Evolutionary conservation across 805 yeast species (phyloP).

Genomic region (Wickerhamiella bombiphila): DNA sequence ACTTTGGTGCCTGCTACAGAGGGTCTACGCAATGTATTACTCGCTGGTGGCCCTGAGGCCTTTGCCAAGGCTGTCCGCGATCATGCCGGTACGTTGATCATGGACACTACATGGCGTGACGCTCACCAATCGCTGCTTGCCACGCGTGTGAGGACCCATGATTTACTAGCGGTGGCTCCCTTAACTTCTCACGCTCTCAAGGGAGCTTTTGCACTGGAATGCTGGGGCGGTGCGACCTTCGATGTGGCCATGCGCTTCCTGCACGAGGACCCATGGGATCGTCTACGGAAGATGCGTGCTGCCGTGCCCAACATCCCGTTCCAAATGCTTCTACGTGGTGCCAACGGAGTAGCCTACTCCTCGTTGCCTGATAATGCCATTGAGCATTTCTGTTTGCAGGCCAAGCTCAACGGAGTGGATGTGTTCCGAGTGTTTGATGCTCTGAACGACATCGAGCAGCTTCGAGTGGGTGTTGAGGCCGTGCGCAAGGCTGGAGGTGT

Average conservation of each 20-base stretch:
- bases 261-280: slow-evolving; percentile 98
- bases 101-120: slow-evolving; percentile 99
- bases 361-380: slow-evolving; percentile 97
- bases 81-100: slow-evolving; percentile 74
- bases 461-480: slow-evolving; percentile 94
- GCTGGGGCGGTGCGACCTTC: slow-evolving; percentile 99
- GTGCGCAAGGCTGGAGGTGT: slow-evolving; percentile 98
- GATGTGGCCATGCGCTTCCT: slow-evolving; percentile 98
- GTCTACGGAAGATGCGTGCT: slow-evolving; percentile 74
- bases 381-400: slow-evolving; percentile 90
- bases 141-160: slow-evolving; percentile 92
- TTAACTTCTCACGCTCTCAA: slow-evolving; percentile 80
- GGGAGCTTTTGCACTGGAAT: slow-evolving; percentile 89
- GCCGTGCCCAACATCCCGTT: slow-evolving; percentile 96
- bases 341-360: slow-evolving; percentile 97
- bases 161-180: slow-evolving; percentile 80
- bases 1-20: slow-evolving; percentile 44
- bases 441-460: slow-evolving; percentile 88
- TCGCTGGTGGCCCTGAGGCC: slow-evolving; percentile 74
- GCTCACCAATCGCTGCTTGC: slow-evolving; percentile 97
- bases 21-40: slow-evolving; percentile 86
- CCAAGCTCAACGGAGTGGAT: slow-evolving; percentile 92
- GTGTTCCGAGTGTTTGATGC: slow-evolving; percentile 97
- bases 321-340: slow-evolving; percentile 98
- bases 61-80: slow-evolving; percentile 80